Evolutionary conservation across 257 asterid species (phyloP), one percentile per base, ranked within the genome.

Genomic region (Mitragyna speciosa): DNA sequence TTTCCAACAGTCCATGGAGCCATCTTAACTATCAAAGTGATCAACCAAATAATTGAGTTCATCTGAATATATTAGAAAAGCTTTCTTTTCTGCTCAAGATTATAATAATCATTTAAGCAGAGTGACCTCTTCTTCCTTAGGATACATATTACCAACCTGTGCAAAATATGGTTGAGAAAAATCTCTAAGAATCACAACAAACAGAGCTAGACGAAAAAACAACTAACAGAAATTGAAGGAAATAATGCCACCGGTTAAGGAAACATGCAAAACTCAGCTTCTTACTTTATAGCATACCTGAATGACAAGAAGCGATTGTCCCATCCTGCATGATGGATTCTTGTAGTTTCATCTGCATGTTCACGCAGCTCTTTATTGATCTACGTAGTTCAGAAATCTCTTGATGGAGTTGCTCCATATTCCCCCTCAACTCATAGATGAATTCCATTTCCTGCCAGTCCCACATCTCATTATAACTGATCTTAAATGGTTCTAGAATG

Each of bases 381-480:
- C 87, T 90, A 73, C 94, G 86, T 64, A 95, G 83, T 82, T 91
- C 93, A 10, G 93, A 82, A 80, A 95, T 87, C 87, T 93, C 98
- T 82, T 83, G 90, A 71, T 86, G 96, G 75, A 95, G 89, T 76
- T 88, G 92, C 85, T 89, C 96, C 94, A 95, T 93, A 36, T 93
- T 94, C 77, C 93, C 90, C 85, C 91, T 92, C 88, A 95, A 76
- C 76, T 95, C 92, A 84, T 87, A 89, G 70, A 95, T 88, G 82
- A 93, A 84, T 75, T 93, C 97, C 93, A 93, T 86, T 85, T 90
- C 97, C 98, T 94, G 92, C 76, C 31, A 80, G 65, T 15, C n/a
- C 41, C 75, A 67, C 12, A 59, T 26, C 16, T 41, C 15, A 24
- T 73, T 52, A 51, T 73, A 64, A 48, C 72, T 76, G 16, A 68